Conservation (phyloP, 2,329 filamentous ascomycete genomes). For the Ophiosphaerella herpotricha region DNA sequence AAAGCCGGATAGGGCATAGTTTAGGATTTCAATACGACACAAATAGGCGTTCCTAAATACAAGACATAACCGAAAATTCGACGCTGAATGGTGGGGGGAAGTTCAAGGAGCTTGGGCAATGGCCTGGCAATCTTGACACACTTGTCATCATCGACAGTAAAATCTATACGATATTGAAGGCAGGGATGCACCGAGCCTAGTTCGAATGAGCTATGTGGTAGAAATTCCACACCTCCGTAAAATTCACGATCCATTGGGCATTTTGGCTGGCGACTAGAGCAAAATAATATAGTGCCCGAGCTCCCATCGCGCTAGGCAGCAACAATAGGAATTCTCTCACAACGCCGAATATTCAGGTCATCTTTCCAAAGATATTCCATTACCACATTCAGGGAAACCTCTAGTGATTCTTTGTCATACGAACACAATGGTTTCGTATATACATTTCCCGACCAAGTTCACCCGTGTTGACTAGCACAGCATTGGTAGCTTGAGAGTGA, state of each 20-base stretch:
- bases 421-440: neutral
- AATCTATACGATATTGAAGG: neutral
- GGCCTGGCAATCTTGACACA: neutral
- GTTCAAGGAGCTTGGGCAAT: neutral
- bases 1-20: no score
- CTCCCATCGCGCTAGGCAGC: neutral
- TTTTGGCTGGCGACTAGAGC: neutral
- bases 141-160: neutral
- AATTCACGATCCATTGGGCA: neutral
- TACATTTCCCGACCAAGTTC: neutral
- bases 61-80: neutral
- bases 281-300: neutral
- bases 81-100: neutral
- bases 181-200: neutral
- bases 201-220: no score
- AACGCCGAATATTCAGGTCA: neutral
- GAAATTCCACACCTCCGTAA: no score
- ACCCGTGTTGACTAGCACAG: neutral
- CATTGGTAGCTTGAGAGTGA: neutral
- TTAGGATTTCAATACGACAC: no score
- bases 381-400: neutral
- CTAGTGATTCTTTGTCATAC: no score
- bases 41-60: neutral
- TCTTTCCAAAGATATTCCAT: neutral
- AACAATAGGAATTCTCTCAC: neutral